Evolutionary conservation across 1,139 yeast genomes (phyloP).

Genomic region (Pichia cactophila): DNA sequence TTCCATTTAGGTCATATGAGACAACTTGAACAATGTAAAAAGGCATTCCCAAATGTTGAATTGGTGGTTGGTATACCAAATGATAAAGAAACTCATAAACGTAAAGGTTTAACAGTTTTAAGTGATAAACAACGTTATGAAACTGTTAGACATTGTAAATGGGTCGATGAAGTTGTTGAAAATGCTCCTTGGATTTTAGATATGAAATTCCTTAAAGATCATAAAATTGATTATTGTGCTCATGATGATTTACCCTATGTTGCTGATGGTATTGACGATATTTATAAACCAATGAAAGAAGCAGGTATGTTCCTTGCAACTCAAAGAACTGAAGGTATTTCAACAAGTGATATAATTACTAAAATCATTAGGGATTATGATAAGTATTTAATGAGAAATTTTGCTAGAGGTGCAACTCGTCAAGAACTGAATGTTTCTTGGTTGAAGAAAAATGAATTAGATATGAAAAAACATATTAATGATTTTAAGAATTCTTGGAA

Average conservation of each 20-base stretch:
- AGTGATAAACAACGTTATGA: constrained; percentile 85
- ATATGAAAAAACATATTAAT: constrained; percentile 78
- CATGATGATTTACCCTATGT: constrained; percentile 97
- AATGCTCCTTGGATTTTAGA: constrained; percentile 96
- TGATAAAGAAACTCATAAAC: constrained; percentile 81
- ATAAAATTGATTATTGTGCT: constrained; percentile 90
- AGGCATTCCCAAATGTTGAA: constrained; percentile 76
- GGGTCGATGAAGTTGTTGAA: constrained; percentile 96
- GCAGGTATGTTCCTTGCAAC: constrained; percentile 88
- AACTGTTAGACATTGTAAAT: constrained; percentile 78
- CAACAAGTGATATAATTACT: constrained; percentile 93
- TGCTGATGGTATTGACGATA: constrained; percentile 79
- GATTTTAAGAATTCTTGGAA: constrained; percentile 84
- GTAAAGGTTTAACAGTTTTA: constrained; percentile 88
- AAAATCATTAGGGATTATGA: constrained; percentile 93
- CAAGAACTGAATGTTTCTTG: constrained; percentile 94
- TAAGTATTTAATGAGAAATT: constrained; percentile 91
- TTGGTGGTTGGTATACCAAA: constrained; percentile 89
- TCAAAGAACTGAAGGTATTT: constrained; percentile 93
- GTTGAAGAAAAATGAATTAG: constrained; percentile 94
- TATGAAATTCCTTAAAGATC: constrained; percentile 67
- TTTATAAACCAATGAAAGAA: constrained; percentile 85
- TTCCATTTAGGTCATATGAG: constrained; percentile 97
- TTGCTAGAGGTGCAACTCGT: constrained; percentile 95
- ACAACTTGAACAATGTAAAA: constrained; percentile 93